A percentile compares a stretch with the other conserved stretches of the same genome.
Evolutionary conservation across 2,329 filamentous ascomycete species (phyloP).

Genomic region (Colletotrichum australisinense): DNA sequence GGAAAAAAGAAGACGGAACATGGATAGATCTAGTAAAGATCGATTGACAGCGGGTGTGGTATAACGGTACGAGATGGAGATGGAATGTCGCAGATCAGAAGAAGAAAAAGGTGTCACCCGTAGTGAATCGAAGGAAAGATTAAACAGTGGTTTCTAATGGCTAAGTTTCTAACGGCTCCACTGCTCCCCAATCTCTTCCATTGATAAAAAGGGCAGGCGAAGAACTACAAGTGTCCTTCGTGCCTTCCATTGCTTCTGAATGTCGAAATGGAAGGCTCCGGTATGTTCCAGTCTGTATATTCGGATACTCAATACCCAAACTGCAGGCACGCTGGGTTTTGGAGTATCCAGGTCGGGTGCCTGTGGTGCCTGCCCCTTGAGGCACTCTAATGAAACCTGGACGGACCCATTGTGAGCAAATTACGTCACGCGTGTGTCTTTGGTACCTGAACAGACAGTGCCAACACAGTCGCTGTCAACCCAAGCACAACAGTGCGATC

Average conservation of each 20-base stretch:
- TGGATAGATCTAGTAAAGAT: not conserved
- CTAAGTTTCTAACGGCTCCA: too few species aligned
- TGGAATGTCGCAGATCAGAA: not conserved
- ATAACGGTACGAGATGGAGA: not conserved
- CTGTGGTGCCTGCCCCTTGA: not conserved
- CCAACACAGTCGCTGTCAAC: fast-evolving
- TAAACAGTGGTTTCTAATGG: too few species aligned
- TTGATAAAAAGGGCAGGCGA: too few species aligned
- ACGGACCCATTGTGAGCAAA: conserved; percentile 30
- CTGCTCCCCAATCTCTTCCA: too few species aligned
- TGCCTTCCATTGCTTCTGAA: too few species aligned
- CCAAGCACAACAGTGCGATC: fast-evolving
- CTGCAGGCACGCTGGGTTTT: conserved; percentile 18
- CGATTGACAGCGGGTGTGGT: not conserved
- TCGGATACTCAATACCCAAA: not conserved
- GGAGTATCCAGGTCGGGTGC: conserved; percentile 13
- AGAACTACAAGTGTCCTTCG: too few species aligned
- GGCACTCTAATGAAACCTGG: conserved; percentile 29
- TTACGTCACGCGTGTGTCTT: conserved; percentile 30
- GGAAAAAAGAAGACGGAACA: not conserved
- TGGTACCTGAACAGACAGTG: conserved; percentile 11
- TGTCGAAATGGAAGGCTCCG: conserved; percentile 1
- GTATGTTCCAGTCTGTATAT: conserved; percentile 7
- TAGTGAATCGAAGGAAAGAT: too few species aligned
- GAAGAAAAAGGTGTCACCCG: too few species aligned